A percentile compares a stretch with the other conserved stretches of the same genome.
Evolutionary conservation across 1,139 yeast genomes (phyloP).

Genomic region (Magnusiomyces tetraspermus): DNA sequence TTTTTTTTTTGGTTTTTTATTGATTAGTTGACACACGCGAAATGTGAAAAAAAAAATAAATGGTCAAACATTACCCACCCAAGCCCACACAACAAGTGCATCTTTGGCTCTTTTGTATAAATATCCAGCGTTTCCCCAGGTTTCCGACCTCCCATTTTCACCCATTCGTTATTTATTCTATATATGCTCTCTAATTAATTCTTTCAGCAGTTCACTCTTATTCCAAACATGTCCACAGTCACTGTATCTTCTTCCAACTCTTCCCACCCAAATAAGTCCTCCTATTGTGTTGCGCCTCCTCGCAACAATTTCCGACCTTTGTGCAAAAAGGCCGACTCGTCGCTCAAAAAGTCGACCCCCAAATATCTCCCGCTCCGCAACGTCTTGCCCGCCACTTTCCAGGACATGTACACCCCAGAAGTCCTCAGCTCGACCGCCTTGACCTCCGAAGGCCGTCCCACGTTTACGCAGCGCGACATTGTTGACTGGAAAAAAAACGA

Average conservation of each 20-base stretch:
- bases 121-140: too few species aligned
- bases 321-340: conserved; percentile 3
- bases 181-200: too few species aligned
- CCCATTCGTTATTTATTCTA: too few species aligned
- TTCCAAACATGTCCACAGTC: not conserved
- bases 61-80: too few species aligned
- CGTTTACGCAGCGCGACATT: conserved; percentile 48
- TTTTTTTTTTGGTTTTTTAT: too few species aligned
- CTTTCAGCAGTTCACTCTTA: too few species aligned
- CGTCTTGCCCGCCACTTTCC: conserved; percentile 42
- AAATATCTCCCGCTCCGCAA: conserved; percentile 24
- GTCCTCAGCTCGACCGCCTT: conserved; percentile 32
- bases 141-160: too few species aligned
- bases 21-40: too few species aligned
- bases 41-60: too few species aligned
- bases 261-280: conserved; percentile 2
- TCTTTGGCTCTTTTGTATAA: too few species aligned
- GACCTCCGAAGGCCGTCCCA: conserved; percentile 47
- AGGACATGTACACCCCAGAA: conserved; percentile 49
- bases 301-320: conserved; percentile 12
- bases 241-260: not conserved
- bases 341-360: not conserved
- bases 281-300: conserved; percentile 11
- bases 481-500: conserved; percentile 61
- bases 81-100: too few species aligned